Evolutionary conservation across 2,329 filamentous ascomycete genomes (phyloP), one percentile per base, ranked within the genome.

Genomic region (Monilinia aucupariae): DNA sequence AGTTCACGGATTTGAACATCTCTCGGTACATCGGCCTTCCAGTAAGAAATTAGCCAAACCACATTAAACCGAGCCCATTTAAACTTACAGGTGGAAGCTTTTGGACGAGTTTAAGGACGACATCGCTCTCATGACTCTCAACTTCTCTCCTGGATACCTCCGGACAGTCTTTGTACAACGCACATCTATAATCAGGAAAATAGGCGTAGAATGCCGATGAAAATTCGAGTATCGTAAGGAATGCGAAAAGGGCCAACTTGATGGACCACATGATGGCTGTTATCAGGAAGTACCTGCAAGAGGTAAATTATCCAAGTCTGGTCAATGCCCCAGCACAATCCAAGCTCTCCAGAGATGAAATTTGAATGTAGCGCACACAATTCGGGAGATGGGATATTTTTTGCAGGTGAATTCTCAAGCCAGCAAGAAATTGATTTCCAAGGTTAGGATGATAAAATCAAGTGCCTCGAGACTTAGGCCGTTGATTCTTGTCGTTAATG

Each of bases 201-300:
- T 64, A 73, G 17, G 64, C 64, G 59, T 64, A 73, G 59, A 70
- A 72, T 20, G 72, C 71, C 5, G 64, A 53, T 27, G 68, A 64
- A 39, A 53, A 59, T 27, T 65, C 64, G 51, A 58, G 13, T 30
- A 58, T 27, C 22, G 63, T 30, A 52, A 60, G 22, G 41, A 39
- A 30, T 45, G 34, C 43, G 13, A 56, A 39, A 17, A 62, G 25
- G n/a, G 47, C n/a, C 6, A 39, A 49, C 2, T 56, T 58, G 20
- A 49, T 30, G 22, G 37, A 48, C 51, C 32, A 62, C 60, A 62
- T 62, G 20, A 49, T 58, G 9, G 25, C 30, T n/a, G 20, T 20
- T 47, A 20, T 1, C 17, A 47, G 30, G 8, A 25, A 58, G 54
- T 58, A 25, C 25, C 27, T 25, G 13, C 22, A 47, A 27, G 8